phyloP scores from a whole-genome alignment of 495 filamentous ascomycete species.

The Podospora anserina region DNA sequence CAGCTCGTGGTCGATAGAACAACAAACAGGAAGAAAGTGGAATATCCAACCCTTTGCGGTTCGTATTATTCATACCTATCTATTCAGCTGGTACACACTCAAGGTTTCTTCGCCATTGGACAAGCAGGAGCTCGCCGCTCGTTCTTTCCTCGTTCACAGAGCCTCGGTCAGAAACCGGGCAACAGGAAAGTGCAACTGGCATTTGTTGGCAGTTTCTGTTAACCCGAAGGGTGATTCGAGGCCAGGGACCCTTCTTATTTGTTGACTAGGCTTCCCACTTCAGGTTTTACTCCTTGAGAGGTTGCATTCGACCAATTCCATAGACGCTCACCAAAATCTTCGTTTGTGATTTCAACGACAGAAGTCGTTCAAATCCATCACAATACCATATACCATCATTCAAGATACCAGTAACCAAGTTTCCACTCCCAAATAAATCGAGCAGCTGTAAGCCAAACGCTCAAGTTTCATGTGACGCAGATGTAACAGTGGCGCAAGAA shows the following conservation, averaged over 20 bases:
- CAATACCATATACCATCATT: not conserved
- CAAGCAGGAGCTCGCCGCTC: not conserved
- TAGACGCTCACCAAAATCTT: not conserved
- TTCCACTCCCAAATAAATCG: not conserved
- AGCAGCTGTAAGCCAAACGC: not conserved
- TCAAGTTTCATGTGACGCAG: not conserved
- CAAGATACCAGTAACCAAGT: not conserved
- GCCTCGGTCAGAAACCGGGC: not conserved
- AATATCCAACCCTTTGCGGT: no score
- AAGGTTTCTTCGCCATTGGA: not conserved
- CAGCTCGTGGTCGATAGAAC: not conserved
- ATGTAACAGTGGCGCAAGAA: constrained; percentile 3
- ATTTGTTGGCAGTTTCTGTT: not conserved
- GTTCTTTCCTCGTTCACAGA: not conserved
- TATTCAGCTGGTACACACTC: no score
- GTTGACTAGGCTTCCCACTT: not conserved
- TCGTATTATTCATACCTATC: no score
- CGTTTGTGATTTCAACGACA: not conserved
- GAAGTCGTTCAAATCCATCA: not conserved
- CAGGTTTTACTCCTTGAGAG: not conserved
- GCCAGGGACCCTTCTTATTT: not conserved
- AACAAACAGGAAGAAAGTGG: not conserved
- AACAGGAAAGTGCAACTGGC: not conserved
- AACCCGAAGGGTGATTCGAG: not conserved
- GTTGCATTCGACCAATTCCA: not conserved